phyloP scores from a whole-genome alignment of 192 early-diverging fungal species.

The Coemansia sp. region DNA sequence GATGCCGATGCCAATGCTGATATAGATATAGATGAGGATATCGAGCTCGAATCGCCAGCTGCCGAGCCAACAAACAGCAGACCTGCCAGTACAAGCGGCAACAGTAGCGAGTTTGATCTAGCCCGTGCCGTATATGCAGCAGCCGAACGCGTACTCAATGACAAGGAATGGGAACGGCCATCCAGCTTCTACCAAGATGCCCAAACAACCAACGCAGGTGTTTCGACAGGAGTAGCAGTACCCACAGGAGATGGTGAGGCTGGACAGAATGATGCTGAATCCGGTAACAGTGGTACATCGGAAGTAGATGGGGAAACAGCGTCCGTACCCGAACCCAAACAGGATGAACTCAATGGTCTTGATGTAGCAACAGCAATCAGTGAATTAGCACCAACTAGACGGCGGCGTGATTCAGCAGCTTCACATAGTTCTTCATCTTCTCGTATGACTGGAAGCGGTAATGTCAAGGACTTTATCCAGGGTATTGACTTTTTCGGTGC shows the following conservation, averaged over 20 bases:
- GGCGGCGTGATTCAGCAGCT: not conserved
- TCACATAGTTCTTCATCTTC: slow-evolving; percentile 1
- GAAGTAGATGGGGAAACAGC: not conserved
- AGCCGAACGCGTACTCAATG: slow-evolving; percentile 42
- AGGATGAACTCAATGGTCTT: not conserved
- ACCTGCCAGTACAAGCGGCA: not conserved
- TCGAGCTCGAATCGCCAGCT: no score
- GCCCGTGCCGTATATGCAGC: slow-evolving; percentile 40
- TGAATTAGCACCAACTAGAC: slow-evolving; percentile 26
- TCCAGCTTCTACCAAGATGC: slow-evolving; percentile 34
- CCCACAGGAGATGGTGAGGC: no score
- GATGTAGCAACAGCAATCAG: slow-evolving; percentile 31
- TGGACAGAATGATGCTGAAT: no score
- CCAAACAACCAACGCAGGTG: no score
- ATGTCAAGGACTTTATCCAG: slow-evolving; percentile 28
- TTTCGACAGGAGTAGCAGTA: no score
- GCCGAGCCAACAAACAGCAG: no score
- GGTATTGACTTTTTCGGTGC: slow-evolving; percentile 42
- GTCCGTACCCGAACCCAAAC: no score
- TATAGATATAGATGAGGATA: not conserved
- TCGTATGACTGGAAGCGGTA: not conserved
- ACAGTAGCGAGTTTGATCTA: slow-evolving; percentile 25
- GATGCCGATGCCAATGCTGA: not conserved
- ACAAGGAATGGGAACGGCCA: slow-evolving; percentile 47
- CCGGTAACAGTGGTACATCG: not conserved